Percentiles rank a stretch among this genome's conserved stretches.
Evolutionary conservation across 768 basidiomycete genomes (phyloP).

Genomic region (Naganishia randhawae): DNA sequence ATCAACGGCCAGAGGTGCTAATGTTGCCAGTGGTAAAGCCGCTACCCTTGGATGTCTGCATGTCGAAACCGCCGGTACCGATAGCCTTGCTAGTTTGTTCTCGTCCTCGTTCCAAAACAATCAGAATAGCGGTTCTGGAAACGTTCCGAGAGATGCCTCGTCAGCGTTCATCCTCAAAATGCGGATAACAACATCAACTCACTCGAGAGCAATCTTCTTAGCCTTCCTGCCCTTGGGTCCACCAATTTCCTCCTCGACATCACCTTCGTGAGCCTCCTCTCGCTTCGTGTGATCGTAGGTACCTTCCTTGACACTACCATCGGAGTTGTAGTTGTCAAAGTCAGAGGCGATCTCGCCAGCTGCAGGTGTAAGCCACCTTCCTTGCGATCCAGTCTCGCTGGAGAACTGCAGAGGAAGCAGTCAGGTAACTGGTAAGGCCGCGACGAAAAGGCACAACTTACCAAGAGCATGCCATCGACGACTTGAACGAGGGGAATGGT

Average conservation of each 20-base stretch:
- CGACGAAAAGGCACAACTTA: constrained; percentile 8
- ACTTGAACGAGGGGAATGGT: constrained; percentile 24
- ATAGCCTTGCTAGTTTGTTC: constrained; percentile 24
- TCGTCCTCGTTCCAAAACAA: constrained; percentile 22
- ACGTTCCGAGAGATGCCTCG: background rate
- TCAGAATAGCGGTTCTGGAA: constrained; percentile 11
- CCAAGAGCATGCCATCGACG: constrained; percentile 20
- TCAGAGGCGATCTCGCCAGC: constrained; percentile 30
- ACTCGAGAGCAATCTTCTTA: constrained; percentile 26
- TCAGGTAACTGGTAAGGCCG: background rate
- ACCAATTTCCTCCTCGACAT: constrained; percentile 19
- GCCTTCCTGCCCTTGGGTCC: constrained; percentile 25
- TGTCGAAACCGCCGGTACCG: constrained; percentile 29
- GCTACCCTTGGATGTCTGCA: constrained; percentile 26
- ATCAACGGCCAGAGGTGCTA: constrained; percentile 5
- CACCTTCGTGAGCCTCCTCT: constrained; percentile 10
- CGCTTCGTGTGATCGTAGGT: constrained; percentile 24
- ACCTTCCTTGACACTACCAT: constrained; percentile 25
- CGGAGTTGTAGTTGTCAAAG: constrained; percentile 27
- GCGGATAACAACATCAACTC: constrained; percentile 4
- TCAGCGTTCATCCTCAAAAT: background rate
- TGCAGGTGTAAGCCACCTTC: constrained; percentile 28
- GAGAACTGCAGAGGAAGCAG: constrained; percentile 22
- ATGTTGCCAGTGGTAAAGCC: constrained; percentile 21
- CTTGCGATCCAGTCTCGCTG: constrained; percentile 26